Conservation (phyloP, 1,139 yeast genomes). For the Suhomyces atakaporum region DNA sequence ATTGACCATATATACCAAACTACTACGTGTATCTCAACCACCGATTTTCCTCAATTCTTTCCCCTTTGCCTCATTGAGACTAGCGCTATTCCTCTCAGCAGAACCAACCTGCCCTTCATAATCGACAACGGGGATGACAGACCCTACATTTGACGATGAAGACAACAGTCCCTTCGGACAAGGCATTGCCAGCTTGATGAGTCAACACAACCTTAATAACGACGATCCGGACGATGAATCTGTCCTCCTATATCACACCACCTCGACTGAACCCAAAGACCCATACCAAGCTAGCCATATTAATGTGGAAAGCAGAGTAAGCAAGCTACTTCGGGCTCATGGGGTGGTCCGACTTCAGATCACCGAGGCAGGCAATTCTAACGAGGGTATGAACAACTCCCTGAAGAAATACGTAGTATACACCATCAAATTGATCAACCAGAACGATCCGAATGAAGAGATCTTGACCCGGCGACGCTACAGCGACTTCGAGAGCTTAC, state of each 20-base stretch:
- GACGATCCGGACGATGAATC: conserved; percentile 29
- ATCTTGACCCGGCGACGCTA: conserved; percentile 76
- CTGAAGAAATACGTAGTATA: conserved; percentile 75
- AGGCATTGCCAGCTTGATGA: conserved; percentile 33
- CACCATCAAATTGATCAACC: conserved; percentile 59
- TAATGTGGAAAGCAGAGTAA: conserved; percentile 42
- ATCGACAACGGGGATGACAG: no score
- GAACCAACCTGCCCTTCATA: no score
- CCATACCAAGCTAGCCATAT: conserved; percentile 33
- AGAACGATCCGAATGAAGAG: conserved; percentile 41
- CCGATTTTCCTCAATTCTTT: no score
- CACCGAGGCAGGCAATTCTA: conserved; percentile 74
- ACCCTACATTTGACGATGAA: conserved; percentile 34
- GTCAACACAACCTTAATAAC: conserved; percentile 11
- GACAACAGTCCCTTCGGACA: conserved; percentile 56
- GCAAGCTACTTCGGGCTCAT: conserved; percentile 34
- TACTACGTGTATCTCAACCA: no score
- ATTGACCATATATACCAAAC: no score
- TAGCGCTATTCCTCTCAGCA: no score
- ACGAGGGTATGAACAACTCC: conserved; percentile 64
- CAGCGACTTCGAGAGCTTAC: conserved; percentile 85
- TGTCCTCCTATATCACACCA: conserved; percentile 26
- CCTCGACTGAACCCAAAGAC: conserved; percentile 9
- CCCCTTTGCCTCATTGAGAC: no score
- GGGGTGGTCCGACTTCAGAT: conserved; percentile 52